These are phyloP conservation scores for Parastagonospora avenae DNA, from an alignment of 2,329 filamentous ascomycete species.

Conservation along the genomic window DNA sequence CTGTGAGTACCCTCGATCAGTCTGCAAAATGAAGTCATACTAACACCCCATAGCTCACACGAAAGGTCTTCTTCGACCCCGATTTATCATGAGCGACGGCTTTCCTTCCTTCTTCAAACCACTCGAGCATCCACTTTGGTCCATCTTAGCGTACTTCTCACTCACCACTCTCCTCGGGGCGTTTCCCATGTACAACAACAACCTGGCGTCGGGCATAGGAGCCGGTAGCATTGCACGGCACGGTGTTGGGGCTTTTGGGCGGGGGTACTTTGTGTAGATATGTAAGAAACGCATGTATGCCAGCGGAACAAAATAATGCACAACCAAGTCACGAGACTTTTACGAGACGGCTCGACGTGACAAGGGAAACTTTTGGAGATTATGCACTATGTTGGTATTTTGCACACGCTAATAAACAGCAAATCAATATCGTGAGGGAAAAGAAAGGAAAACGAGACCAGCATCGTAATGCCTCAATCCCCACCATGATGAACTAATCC, in stretches of 20 bases:
- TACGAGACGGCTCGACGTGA: neutral
- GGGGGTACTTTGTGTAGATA: constrained; percentile 5
- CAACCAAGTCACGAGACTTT: constrained; percentile 1
- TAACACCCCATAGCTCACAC: constrained; percentile 25
- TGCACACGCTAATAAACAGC: neutral
- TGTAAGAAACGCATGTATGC: constrained; percentile 6
- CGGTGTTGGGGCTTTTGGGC: neutral
- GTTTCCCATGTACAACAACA: constrained; percentile 6
- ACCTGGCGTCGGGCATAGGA: neutral
- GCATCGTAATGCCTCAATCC: neutral
- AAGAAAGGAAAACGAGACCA: neutral
- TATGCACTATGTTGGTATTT: neutral
- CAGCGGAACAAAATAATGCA: constrained; percentile 6
- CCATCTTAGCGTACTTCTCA: constrained; percentile 7
- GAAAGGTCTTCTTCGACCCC: constrained; percentile 35
- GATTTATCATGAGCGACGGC: constrained; percentile 7
- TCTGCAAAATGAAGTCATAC: neutral
- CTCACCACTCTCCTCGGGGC: constrained; percentile 8
- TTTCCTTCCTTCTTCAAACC: neutral
- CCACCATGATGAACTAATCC: neutral
- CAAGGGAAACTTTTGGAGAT: neutral
- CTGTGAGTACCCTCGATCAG: constrained; percentile 58
- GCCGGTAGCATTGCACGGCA: neutral
- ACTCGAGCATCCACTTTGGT: constrained; percentile 3
- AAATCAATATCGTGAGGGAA: neutral